phyloP scores from a whole-genome alignment of 768 basidiomycete genomes.

The Tulasnella sp. region DNA sequence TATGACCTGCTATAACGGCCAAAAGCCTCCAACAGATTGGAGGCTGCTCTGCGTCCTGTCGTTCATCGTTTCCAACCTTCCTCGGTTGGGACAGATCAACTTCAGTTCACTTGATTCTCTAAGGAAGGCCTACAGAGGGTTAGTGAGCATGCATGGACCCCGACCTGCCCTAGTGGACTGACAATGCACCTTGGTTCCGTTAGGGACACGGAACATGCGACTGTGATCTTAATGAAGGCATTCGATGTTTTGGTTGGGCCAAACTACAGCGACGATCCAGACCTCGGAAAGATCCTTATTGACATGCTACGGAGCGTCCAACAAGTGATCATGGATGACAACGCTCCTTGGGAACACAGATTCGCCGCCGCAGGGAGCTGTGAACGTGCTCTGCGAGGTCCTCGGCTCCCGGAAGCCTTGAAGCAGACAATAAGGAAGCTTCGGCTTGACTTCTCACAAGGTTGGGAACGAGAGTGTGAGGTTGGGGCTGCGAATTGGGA shows the following conservation, averaged over 20 bases:
- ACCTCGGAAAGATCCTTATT: neutral
- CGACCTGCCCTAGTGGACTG: neutral
- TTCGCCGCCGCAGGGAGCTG: no score
- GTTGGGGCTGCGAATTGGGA: no score
- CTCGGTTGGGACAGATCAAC: neutral
- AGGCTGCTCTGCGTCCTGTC: neutral
- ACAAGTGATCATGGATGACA: neutral
- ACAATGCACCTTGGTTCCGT: neutral
- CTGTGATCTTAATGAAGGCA: neutral
- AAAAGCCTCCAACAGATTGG: neutral
- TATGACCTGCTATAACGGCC: no score
- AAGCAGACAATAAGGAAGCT: no score
- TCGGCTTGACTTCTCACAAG: no score
- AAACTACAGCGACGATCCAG: neutral
- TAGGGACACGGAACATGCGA: neutral
- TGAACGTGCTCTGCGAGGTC: no score
- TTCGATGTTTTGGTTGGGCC: neutral
- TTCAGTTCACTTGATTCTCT: neutral
- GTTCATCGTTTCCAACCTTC: neutral
- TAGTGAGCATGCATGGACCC: neutral
- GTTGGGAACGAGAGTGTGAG: no score
- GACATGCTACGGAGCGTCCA: neutral
- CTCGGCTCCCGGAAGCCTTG: no score
- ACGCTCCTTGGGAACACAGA: no score
- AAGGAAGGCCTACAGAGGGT: neutral